Base-by-base conservation (phyloP, 345 rosid species). In the Passiflora organensis region DNA sequence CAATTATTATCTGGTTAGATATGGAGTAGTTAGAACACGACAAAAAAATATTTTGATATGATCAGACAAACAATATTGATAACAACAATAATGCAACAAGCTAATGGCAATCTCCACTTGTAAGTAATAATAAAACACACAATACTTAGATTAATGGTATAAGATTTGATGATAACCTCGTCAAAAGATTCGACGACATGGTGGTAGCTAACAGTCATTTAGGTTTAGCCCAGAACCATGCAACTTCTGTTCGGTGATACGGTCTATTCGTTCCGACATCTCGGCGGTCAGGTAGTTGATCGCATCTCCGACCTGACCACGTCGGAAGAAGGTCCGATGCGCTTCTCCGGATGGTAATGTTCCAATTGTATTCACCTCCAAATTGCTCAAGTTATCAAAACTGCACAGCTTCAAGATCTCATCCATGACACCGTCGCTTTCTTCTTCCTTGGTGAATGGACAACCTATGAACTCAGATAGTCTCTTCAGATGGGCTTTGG, bases 271-370 rank as follows among this genome's bases (percentile, higher is more conserved):
- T 45, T 58, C 69, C 0, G 37, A 59, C 82, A 81, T 79, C 1
- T 77, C 74, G 3, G 60, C 43, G 1, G 82, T 73, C 38, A 84
- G 71, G 72, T 77, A 46, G 65, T 79, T 77, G 39, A 37, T 49
- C 69, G 73, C 78, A 4, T 81, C 91, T 24, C 87, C 83, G 15
- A 79, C 72, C 56, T 71, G 72, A 20, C 91, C 91, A 63, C 66
- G 73, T 44, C 91, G 64, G 43, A 79, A 81, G 48, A 72, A 79
- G 0, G 39, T n/a, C 11, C 59, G 43, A 36, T 59, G 51, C 45
- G 51, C 60, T 39, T 70, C 18, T 5, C 79, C 82, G 34, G 76
- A 39, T 10, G 55, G 12, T 45, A 71, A 32, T 17, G 56, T 71
- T 13, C 81, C 80, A 0, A 21, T 60, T 56, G 57, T 73, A 48